Evolutionary conservation across 495 filamentous ascomycete genomes (phyloP).

Genomic region (Eremomyces bilateralis): DNA sequence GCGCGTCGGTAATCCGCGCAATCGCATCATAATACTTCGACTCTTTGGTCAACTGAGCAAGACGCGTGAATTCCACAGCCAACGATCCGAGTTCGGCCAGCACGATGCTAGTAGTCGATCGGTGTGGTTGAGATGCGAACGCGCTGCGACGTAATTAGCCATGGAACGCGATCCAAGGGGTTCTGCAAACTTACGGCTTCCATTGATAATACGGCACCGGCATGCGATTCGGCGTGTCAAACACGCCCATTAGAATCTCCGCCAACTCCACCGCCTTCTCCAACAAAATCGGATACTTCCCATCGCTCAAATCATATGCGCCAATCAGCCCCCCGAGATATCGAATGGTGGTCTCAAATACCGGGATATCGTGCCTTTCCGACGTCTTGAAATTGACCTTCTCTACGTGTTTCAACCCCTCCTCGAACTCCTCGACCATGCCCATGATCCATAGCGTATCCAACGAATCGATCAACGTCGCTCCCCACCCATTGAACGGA

Average conservation of each 20-base stretch:
- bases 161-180: no score
- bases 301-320: conserved; percentile 27
- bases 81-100: conserved; percentile 79
- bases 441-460: conserved; percentile 97
- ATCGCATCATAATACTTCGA: conserved; percentile 88
- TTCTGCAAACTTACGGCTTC: conserved; percentile 44
- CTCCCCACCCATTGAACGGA: conserved; percentile 88
- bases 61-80: conserved; percentile 82
- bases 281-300: conserved; percentile 45
- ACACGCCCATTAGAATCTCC: conserved; percentile 73
- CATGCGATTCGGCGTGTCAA: conserved; percentile 96
- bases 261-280: conserved; percentile 77
- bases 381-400: conserved; percentile 80
- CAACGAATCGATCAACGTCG: conserved; percentile 78
- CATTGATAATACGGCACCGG: conserved; percentile 71
- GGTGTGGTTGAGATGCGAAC: conserved; percentile 39
- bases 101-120: conserved; percentile 37
- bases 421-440: conserved; percentile 70
- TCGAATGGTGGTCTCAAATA: conserved; percentile 22
- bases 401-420: conserved; percentile 53
- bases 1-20: conserved; percentile 70
- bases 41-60: conserved; percentile 76
- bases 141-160: conserved; percentile 16
- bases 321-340: conserved; percentile 21
- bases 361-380: conserved; percentile 19